Evolutionary conservation across 2,329 filamentous ascomycete species (phyloP), one percentile per base, ranked within the genome.

Genomic region (Fusarium piperis): DNA sequence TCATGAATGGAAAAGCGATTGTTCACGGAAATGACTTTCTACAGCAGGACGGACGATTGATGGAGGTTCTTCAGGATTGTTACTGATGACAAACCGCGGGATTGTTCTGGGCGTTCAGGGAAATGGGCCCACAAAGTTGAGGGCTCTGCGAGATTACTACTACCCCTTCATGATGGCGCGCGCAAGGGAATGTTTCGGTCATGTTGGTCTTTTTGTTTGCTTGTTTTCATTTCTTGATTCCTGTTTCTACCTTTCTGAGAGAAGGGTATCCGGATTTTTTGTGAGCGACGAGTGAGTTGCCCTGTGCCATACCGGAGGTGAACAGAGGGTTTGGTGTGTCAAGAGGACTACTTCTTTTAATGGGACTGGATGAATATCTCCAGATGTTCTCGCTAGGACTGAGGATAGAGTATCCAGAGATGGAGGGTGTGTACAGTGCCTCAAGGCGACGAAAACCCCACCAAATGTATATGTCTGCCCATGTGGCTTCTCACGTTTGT

Each of bases 81-180:
- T 71, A 51, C 68, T 76, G 74, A 76, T 69, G 74, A 76, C 64
- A 75, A 68, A 75, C 65, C 73, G 66, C 69, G 74, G 71, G 70
- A 76, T 74, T 72, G 70, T 74, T 74, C 55, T 62, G 72, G 74
- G 74, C 74, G 74, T 76, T 76, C 53, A 72, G 67, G 74, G 70
- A 77, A 74, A 77, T 71, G 72, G 63, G 73, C 64, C 70, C 67
- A 72, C 74, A 73, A 73, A 75, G 70, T 66, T 77, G 72, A 68
- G 63, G 72, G 73, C 68, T 70, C 64, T 65, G 64, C 74, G 73
- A 70, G 65, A 62, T 51, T 51, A 51, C 44, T 51, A 72, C 76
- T 62, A 69, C 41, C 68, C 72, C 55, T 73, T 73, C 53, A 77
- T 67, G 75, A 71, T 64, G 73, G 69, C 77, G 74, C 72, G 74